These are phyloP conservation scores for Pichia gijzeniarum DNA, from an alignment of 805 yeast genomes.

Conservation along the genomic window DNA sequence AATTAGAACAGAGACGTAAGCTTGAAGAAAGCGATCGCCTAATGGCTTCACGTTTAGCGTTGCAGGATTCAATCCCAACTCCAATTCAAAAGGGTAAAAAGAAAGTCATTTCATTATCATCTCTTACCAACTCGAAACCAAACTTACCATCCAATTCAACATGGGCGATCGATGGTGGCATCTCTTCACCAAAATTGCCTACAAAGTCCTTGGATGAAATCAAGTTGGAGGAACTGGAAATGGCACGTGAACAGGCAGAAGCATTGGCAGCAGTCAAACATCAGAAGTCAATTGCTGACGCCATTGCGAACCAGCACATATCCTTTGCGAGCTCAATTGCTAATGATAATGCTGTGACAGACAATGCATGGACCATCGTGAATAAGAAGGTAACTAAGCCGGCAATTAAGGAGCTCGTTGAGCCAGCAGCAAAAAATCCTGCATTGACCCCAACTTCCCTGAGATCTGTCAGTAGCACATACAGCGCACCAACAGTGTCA, in stretches of 20 bases:
- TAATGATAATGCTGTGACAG: constrained; percentile 12
- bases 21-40: constrained; percentile 21
- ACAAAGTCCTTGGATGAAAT: constrained; percentile 53
- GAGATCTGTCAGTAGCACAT: constrained; percentile 30
- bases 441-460: constrained; percentile 30
- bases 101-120: constrained; percentile 3
- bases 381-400: constrained; percentile 26
- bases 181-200: constrained; percentile 13
- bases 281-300: constrained; percentile 21
- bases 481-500: constrained; percentile 6
- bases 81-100: constrained; percentile 6
- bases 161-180: constrained; percentile 36
- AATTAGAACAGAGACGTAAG: constrained; percentile 15
- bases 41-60: constrained; percentile 19
- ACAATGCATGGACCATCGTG: constrained; percentile 34
- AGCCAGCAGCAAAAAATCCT: constrained; percentile 6
- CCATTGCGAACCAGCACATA: constrained; percentile 13
- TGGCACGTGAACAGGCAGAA: constrained; percentile 20
- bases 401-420: not conserved
- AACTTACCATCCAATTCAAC: constrained; percentile 37
- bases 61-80: constrained; percentile 13
- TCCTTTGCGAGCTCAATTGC: constrained; percentile 19
- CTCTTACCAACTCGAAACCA: constrained; percentile 13
- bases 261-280: constrained; percentile 20
- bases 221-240: constrained; percentile 46